phyloP scores from a whole-genome alignment of 306 rosid genomes.

The Fragaria ananassa region DNA sequence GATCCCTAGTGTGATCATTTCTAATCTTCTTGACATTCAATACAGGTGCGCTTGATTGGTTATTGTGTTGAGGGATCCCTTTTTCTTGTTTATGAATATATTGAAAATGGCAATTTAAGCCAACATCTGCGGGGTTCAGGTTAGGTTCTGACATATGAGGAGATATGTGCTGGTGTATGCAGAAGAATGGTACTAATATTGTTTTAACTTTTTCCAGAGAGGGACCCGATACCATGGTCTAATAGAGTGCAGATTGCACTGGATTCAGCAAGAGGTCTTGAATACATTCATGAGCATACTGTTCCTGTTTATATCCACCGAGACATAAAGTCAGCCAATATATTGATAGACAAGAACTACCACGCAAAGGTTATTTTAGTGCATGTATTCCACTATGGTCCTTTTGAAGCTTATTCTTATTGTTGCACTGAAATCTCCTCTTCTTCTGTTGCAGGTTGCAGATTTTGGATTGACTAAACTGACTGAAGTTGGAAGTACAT shows the following conservation, averaged over 20 bases:
- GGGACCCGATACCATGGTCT: slow-evolving; percentile 83
- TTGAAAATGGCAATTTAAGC: slow-evolving; percentile 87
- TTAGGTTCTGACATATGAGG: slow-evolving; percentile 29
- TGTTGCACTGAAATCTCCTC: slow-evolving; percentile 9
- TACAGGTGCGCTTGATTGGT: slow-evolving; percentile 94
- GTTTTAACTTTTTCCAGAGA: slow-evolving; percentile 41
- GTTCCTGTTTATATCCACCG: slow-evolving; percentile 97
- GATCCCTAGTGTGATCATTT: background rate
- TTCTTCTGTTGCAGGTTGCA: slow-evolving; percentile 63
- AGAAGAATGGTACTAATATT: slow-evolving; percentile 11
- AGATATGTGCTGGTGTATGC: slow-evolving; percentile 9
- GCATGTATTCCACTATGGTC: slow-evolving; percentile 3
- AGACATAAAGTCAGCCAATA: slow-evolving; percentile 94
- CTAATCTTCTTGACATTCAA: slow-evolving; percentile 4
- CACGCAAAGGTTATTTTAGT: slow-evolving; percentile 65
- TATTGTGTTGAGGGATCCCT: slow-evolving; percentile 86
- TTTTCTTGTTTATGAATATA: slow-evolving; percentile 85
- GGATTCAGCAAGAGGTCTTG: slow-evolving; percentile 98
- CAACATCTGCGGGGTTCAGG: slow-evolving; percentile 91
- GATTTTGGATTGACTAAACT: slow-evolving; percentile 91
- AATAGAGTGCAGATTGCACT: slow-evolving; percentile 85
- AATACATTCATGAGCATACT: slow-evolving; percentile 95
- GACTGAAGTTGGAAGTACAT: slow-evolving; percentile 81
- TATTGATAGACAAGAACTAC: slow-evolving; percentile 76
- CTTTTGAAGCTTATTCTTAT: slow-evolving; percentile 22